Percentiles rank a stretch among this genome's conserved stretches.
Evolutionary conservation across 306 rosid species (phyloP).

Genomic region (Acacia crassicarpa): DNA sequence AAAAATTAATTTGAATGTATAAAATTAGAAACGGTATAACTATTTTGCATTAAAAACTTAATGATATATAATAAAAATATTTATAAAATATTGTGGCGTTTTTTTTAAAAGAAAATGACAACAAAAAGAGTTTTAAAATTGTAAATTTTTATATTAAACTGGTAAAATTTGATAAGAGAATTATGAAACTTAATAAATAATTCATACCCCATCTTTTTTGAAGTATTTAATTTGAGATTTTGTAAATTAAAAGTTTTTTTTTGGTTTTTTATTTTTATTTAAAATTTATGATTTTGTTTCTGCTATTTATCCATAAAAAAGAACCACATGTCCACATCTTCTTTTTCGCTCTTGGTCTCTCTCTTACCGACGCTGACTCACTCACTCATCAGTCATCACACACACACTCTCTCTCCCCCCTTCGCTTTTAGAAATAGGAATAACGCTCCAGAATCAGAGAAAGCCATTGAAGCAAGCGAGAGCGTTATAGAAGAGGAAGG

Average conservation of each 20-base stretch:
- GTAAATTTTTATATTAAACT: rapidly evolving
- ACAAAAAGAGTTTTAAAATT: too few relatives aligned
- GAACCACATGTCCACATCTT: background rate
- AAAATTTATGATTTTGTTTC: background rate
- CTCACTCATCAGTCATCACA: background rate
- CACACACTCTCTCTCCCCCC: background rate
- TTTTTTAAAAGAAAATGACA: too few relatives aligned
- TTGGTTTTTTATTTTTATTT: too few relatives aligned
- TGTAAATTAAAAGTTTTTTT: too few relatives aligned
- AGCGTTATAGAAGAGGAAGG: background rate
- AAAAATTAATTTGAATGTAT: too few relatives aligned
- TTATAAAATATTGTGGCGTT: too few relatives aligned
- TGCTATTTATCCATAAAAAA: background rate
- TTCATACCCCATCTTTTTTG: too few relatives aligned
- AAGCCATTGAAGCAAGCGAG: background rate
- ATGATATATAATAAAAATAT: too few relatives aligned
- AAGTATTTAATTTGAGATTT: too few relatives aligned
- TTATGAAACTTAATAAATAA: too few relatives aligned
- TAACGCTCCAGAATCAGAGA: background rate
- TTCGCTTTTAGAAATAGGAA: background rate
- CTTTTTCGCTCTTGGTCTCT: background rate
- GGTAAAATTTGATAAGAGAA: too few relatives aligned
- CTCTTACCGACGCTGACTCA: background rate
- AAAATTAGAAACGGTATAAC: background rate
- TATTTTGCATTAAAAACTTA: background rate